Base-by-base conservation (phyloP, 129 eudicot genomes). In the Flaveria robusta region DNA sequence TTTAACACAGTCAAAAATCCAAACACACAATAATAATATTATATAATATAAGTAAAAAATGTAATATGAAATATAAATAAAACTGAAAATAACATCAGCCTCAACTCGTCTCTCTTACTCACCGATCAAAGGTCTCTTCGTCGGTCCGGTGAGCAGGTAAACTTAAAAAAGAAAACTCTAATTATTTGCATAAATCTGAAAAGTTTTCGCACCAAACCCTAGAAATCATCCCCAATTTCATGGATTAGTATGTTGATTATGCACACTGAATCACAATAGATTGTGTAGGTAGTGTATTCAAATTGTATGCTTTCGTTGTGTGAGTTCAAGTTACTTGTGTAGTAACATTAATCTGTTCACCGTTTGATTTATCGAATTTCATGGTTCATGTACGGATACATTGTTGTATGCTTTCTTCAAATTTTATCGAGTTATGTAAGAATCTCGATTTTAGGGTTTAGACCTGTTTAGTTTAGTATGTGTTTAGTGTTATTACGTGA, bases 371-470 rank as follows among this genome's bases (percentile, higher is more conserved):
- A 42, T 24, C 10, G 2, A 23, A 42, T 41, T 74, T 23, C 5
- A 41, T 74, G 41, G 66, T 37, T 66, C 37, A 27, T 52, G 46
- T 26, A 29, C 67, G 8, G 11, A 20, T 37, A 65, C 51, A 66
- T 9, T 77, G 68, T 14, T 45, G 5, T 9, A 23, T 77, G 31
- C 54, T 14, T 66, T 66, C 49, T 47, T 3, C 43, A 18, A 31
- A 31, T 66, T 34, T 65, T 19, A 19, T 13, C 49, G 7, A 20
- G 18, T 51, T 23, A 65, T 51, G 20, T 31, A 49, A 46, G 47
- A 45, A 6, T 24, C 13, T 31, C 39, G 74, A 22, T 20, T 77
- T 77, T 77, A 77, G 81, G 81, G 81, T 77, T 77, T 66, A 20
- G 63, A 76, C 64, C 11, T 24, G 18, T 31, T 50, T 15, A 6